Evolutionary conservation across 306 rosid genomes (phyloP).

Genomic region (Benincasa hispida): DNA sequence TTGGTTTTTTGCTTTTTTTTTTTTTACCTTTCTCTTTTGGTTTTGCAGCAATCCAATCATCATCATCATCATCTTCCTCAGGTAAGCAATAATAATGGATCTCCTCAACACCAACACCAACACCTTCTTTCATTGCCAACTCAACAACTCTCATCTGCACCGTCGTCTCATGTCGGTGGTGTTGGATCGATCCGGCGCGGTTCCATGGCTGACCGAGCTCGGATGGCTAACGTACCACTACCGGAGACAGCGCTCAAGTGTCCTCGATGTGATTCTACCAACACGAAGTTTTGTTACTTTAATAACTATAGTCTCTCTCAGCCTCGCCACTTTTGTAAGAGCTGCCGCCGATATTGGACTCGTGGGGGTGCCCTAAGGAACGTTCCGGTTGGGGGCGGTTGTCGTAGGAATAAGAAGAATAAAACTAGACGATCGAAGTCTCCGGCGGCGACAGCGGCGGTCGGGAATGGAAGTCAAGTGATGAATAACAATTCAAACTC

Average conservation of each 20-base stretch:
- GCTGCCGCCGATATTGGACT: constrained; percentile 94
- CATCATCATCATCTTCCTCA: constrained; percentile 4
- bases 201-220: constrained; percentile 85
- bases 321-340: constrained; percentile 94
- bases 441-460: constrained; percentile 8
- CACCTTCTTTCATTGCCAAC: constrained; percentile 26
- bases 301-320: constrained; percentile 76
- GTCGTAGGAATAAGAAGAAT: constrained; percentile 79
- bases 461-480: constrained; percentile 8
- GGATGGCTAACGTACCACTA: constrained; percentile 59
- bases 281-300: constrained; percentile 87
- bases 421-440: constrained; percentile 59
- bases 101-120: constrained; percentile 21
- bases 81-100: constrained; percentile 16
- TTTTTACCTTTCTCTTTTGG: background rate
- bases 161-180: constrained; percentile 14
- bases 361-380: constrained; percentile 72
- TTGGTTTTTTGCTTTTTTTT: background rate
- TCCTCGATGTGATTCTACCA: constrained; percentile 81
- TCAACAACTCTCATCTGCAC: constrained; percentile 9
- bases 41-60: constrained; percentile 25
- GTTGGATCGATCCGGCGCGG: constrained; percentile 41
- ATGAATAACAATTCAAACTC: constrained; percentile 13
- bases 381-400: constrained; percentile 94
- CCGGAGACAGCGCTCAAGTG: constrained; percentile 81